A percentile compares a stretch with the other conserved stretches of the same genome.
Conservation (phyloP, 2,329 filamentous ascomycete species). For the Colletotrichum paranaense region DNA sequence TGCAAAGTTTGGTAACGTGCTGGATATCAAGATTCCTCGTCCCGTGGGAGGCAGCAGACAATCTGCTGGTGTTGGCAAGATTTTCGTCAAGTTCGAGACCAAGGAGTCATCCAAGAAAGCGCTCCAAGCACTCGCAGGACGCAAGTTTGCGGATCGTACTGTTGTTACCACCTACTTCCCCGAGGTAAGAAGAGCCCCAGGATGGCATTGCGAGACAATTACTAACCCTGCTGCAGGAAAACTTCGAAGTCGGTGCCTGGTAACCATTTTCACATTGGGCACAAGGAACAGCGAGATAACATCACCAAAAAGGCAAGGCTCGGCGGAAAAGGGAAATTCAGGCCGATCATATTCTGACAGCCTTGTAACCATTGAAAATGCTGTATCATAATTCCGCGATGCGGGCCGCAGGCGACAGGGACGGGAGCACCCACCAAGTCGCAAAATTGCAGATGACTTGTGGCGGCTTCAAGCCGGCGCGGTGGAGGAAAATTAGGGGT, state of each 20-base stretch:
- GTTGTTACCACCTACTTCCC: slow-evolving; percentile 97
- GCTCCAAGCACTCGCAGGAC: slow-evolving; percentile 87
- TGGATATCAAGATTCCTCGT: slow-evolving; percentile 93
- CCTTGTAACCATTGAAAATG: slow-evolving; percentile 31
- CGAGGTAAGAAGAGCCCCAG: slow-evolving; percentile 69
- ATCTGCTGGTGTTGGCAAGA: slow-evolving; percentile 93
- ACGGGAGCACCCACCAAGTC: slow-evolving; percentile 12
- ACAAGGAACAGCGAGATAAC: background rate
- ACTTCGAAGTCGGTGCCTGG: slow-evolving; percentile 93
- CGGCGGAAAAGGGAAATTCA: slow-evolving; percentile 13
- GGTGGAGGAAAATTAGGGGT: background rate
- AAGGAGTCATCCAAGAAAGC: slow-evolving; percentile 85
- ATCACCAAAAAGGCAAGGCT: slow-evolving; percentile 7
- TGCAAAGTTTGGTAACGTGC: slow-evolving; percentile 85
- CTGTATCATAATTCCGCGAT: slow-evolving; percentile 31
- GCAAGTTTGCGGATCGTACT: slow-evolving; percentile 96
- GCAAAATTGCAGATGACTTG: background rate
- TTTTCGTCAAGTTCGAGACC: slow-evolving; percentile 92
- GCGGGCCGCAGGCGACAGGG: slow-evolving; percentile 2
- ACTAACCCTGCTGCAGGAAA: slow-evolving; percentile 72
- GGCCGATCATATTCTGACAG: slow-evolving; percentile 14
- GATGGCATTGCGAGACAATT: slow-evolving; percentile 37
- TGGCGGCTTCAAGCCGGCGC: background rate
- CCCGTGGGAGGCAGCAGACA: slow-evolving; percentile 86
- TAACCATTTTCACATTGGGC: slow-evolving; percentile 53